Percentiles rank a stretch among this genome's conserved stretches.
Conservation (phyloP, 2,329 filamentous ascomycete genomes). For the Nigrospora osmanthi region DNA sequence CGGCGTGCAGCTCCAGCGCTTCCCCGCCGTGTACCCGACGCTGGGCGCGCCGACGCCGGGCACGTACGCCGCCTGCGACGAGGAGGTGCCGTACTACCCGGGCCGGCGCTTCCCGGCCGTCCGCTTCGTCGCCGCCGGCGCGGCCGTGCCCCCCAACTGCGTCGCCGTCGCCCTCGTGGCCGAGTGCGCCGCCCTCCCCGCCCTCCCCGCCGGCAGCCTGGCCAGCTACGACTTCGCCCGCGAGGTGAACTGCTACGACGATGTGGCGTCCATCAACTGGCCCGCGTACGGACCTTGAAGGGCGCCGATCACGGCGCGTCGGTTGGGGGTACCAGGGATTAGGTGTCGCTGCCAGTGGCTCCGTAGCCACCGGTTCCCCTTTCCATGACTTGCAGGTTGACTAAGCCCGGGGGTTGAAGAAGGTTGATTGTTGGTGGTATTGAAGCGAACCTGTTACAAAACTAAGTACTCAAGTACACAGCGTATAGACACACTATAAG, state of each 20-base stretch:
- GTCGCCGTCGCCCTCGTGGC: slow-evolving; percentile 33
- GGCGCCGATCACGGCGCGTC: too few species aligned
- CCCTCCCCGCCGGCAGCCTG: slow-evolving; percentile 24
- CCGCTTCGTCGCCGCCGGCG: slow-evolving; percentile 22
- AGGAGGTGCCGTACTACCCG: slow-evolving; percentile 31
- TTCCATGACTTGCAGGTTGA: too few species aligned
- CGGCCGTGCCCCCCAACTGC: slow-evolving; percentile 19
- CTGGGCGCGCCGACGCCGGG: slow-evolving; percentile 19
- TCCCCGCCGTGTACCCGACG: slow-evolving; percentile 25
- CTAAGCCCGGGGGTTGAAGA: too few species aligned
- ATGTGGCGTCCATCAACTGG: slow-evolving; percentile 31
- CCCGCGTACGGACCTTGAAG: slow-evolving; percentile 16
- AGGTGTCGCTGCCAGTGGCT: too few species aligned
- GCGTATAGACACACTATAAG: too few species aligned
- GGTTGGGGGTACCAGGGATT: too few species aligned
- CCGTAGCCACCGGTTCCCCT: too few species aligned
- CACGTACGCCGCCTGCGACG: slow-evolving; percentile 34
- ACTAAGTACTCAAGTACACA: too few species aligned
- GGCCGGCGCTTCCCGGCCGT: slow-evolving; percentile 26
- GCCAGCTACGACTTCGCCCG: slow-evolving; percentile 31
- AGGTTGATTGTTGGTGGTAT: too few species aligned
- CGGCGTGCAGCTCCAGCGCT: slow-evolving; percentile 23
- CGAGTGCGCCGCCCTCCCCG: slow-evolving; percentile 30
- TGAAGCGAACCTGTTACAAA: too few species aligned
- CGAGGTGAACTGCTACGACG: slow-evolving; percentile 29